Evolutionary conservation across 116 monocot species (phyloP).

Genomic region (Papilionanthe hybrid): DNA sequence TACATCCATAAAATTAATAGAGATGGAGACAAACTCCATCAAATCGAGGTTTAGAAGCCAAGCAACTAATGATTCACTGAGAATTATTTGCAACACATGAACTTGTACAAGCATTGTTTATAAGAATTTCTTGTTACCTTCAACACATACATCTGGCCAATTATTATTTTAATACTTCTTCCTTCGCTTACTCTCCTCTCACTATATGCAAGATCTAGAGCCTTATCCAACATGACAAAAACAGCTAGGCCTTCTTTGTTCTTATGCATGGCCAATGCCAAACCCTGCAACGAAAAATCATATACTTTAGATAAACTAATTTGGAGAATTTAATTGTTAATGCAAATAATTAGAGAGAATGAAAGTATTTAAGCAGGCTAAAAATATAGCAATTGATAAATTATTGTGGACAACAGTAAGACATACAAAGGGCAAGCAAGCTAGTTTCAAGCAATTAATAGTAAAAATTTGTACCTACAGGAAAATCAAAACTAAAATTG

Average conservation of each 20-base stretch:
- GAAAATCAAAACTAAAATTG: too few relatives aligned
- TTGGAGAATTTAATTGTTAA: background rate
- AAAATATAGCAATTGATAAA: too few relatives aligned
- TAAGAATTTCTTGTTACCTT: conserved; percentile 31
- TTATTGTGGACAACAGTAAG: too few relatives aligned
- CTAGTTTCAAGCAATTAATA: too few relatives aligned
- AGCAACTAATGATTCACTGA: background rate
- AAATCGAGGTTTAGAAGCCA: background rate
- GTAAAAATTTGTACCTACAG: too few relatives aligned
- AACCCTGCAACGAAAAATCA: conserved; percentile 42
- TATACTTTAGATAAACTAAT: background rate
- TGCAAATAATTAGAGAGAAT: too few relatives aligned
- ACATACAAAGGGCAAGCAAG: too few relatives aligned
- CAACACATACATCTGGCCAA: conserved; percentile 91
- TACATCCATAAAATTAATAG: conserved; percentile 18
- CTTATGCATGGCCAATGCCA: conserved; percentile 86
- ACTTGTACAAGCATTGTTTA: background rate
- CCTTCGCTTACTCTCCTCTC: conserved; percentile 75
- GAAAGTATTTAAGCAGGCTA: too few relatives aligned
- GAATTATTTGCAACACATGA: too few relatives aligned
- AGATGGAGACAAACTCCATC: background rate
- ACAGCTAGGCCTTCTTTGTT: conserved; percentile 58
- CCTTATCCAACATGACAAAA: conserved; percentile 70
- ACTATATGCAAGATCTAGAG: conserved; percentile 60
- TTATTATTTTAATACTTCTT: conserved; percentile 72